phyloP scores from a whole-genome alignment of 352 stramenopile genomes.

The Phytophthora cryptogea region DNA sequence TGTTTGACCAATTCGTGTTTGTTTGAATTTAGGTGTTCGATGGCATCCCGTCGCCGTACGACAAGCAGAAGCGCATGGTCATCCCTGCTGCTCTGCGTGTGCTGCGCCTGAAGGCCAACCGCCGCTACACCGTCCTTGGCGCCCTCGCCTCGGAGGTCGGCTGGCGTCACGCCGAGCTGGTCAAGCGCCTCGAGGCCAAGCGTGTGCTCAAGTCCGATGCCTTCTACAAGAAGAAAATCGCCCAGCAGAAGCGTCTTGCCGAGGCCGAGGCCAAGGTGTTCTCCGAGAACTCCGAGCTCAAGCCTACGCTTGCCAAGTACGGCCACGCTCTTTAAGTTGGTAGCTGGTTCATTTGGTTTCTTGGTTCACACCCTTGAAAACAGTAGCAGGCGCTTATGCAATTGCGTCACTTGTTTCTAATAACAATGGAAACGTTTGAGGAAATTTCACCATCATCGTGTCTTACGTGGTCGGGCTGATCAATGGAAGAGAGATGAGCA shows the following conservation, averaged over 20 bases:
- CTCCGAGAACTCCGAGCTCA: slow-evolving; percentile 82
- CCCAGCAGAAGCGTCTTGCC: slow-evolving; percentile 88
- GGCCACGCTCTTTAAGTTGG: slow-evolving; percentile 74
- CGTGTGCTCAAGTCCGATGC: slow-evolving; percentile 94
- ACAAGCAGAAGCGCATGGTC: slow-evolving; percentile 99
- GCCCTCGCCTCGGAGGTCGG: slow-evolving; percentile 95
- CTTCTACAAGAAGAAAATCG: slow-evolving; percentile 98
- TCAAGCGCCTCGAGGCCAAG: slow-evolving; percentile 94
- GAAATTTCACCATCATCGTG: slow-evolving; percentile 28
- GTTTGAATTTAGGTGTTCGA: slow-evolving; percentile 91
- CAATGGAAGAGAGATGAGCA: too few relatives aligned
- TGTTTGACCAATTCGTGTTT: background rate
- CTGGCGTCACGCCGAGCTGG: slow-evolving; percentile 97
- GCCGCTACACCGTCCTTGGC: slow-evolving; percentile 96
- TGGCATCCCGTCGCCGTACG: slow-evolving; percentile 97
- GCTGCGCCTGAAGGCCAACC: slow-evolving; percentile 93
- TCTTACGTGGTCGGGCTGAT: background rate
- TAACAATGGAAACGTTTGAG: slow-evolving; percentile 45
- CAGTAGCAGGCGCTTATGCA: slow-evolving; percentile 26
- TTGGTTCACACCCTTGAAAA: slow-evolving; percentile 33
- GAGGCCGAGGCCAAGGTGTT: slow-evolving; percentile 92
- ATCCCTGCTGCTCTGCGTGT: slow-evolving; percentile 96
- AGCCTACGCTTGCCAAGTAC: slow-evolving; percentile 83
- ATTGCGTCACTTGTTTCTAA: slow-evolving; percentile 38
- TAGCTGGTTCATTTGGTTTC: slow-evolving; percentile 28